Percentiles rank a stretch among this genome's conserved stretches.
phyloP scores from a whole-genome alignment of 169 alveolate genomes.

The Plasmodium sp. region DNA sequence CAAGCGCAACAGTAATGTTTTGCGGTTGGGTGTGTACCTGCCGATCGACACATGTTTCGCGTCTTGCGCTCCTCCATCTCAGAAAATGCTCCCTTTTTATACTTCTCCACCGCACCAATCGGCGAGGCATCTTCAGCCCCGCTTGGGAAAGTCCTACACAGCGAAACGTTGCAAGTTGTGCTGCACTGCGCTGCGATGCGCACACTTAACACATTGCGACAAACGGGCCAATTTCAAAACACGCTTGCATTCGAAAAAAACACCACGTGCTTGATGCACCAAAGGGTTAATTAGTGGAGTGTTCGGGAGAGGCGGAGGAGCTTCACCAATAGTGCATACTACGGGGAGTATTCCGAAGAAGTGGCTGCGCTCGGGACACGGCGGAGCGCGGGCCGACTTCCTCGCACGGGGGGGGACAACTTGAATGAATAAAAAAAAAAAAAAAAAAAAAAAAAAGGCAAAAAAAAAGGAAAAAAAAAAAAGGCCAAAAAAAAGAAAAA shows the following conservation, averaged over 20 bases:
- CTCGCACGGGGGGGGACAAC: neutral
- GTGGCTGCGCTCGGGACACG: neutral
- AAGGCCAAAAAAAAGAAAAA: neutral
- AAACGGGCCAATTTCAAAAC: neutral
- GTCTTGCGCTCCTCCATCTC: no score
- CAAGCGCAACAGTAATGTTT: no score
- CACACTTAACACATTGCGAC: neutral
- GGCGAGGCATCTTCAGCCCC: no score
- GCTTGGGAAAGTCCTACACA: no score
- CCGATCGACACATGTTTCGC: no score
- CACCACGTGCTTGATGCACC: neutral
- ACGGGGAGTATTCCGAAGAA: neutral
- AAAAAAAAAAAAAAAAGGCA: neutral
- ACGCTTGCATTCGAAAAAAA: neutral
- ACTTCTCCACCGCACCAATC: no score
- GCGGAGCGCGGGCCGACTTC: neutral
- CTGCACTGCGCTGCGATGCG: neutral
- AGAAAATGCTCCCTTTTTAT: no score
- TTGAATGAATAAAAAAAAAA: neutral
- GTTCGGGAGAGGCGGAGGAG: neutral
- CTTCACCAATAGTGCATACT: neutral
- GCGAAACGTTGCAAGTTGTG: no score
- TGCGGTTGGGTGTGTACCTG: no score
- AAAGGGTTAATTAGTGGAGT: neutral
- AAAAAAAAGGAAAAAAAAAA: neutral